These are phyloP conservation scores for Cudoniella acicularis DNA, from an alignment of 495 filamentous ascomycete genomes.

Conservation along the genomic window DNA sequence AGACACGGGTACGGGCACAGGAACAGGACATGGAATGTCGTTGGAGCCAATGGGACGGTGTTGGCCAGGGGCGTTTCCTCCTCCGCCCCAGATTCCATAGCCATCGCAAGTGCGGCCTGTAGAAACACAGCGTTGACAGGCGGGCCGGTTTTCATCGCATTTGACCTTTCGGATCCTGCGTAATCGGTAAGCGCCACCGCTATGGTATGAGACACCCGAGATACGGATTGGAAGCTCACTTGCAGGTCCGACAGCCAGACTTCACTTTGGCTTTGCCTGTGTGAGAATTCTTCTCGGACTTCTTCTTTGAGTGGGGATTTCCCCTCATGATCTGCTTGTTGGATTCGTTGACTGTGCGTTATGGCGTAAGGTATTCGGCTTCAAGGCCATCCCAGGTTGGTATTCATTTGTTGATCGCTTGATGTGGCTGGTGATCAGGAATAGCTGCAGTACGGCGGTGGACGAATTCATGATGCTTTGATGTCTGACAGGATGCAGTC, in stretches of 20 bases:
- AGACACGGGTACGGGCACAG: not conserved
- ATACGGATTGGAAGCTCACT: not conserved
- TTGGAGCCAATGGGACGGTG: slow-evolving; percentile 17
- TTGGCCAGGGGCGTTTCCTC: slow-evolving; percentile 33
- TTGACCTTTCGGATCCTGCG: slow-evolving; percentile 24
- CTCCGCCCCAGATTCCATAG: slow-evolving; percentile 26
- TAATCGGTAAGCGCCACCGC: not conserved
- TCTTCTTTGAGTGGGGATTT: no score
- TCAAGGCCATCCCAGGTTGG: no score
- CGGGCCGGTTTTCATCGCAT: slow-evolving; percentile 27
- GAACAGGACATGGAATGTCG: not conserved
- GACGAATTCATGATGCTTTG: no score
- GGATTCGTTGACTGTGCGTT: no score
- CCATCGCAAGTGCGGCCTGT: slow-evolving; percentile 23
- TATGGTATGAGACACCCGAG: not conserved
- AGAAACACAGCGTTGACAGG: slow-evolving; percentile 26
- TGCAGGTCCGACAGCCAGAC: slow-evolving; percentile 12
- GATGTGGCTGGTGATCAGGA: no score
- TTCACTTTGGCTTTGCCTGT: slow-evolving; percentile 1
- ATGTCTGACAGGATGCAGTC: no score
- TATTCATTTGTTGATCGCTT: no score
- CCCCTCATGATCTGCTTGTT: no score
- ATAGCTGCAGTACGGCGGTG: no score
- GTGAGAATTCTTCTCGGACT: not conserved
- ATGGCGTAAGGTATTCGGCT: no score